phyloP scores from a whole-genome alignment of 257 asterid genomes.

The Eucommia ulmoides region DNA sequence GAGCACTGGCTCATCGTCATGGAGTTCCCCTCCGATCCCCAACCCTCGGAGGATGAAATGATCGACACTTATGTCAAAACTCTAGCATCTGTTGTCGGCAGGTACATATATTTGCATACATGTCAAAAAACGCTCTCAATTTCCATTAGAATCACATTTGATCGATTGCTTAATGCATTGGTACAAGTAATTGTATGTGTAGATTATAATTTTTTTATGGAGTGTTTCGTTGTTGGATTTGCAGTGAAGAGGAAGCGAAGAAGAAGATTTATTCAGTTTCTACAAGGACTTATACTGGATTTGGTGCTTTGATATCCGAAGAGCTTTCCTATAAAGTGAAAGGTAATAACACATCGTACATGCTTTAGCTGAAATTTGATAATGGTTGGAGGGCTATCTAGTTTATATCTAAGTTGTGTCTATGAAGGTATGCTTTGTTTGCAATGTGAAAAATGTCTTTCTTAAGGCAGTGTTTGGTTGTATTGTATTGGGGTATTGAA shows the following conservation, averaged over 20 bases:
- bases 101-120: constrained; percentile 37
- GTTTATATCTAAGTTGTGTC: neutral
- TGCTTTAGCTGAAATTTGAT: no score
- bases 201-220: no score
- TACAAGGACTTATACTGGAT: constrained; percentile 73
- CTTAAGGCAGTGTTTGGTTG: no score
- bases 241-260: constrained; percentile 96
- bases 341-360: constrained; percentile 28
- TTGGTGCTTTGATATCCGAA: constrained; percentile 78
- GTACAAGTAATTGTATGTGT: no score
- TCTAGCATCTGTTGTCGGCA: constrained; percentile 66
- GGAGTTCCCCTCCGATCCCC: constrained; percentile 61
- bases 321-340: constrained; percentile 81
- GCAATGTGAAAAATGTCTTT: no score
- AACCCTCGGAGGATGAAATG: constrained; percentile 76
- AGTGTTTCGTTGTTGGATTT: no score
- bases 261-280: constrained; percentile 87
- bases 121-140: no score
- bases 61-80: constrained; percentile 71
- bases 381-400: neutral
- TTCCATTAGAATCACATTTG: no score
- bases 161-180: no score
- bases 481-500: constrained; percentile 1
- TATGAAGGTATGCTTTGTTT: neutral
- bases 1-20: constrained; percentile 92